Base-by-base conservation (phyloP, 108 stramenopile species). In the Discostella pseudostelligera region DNA sequence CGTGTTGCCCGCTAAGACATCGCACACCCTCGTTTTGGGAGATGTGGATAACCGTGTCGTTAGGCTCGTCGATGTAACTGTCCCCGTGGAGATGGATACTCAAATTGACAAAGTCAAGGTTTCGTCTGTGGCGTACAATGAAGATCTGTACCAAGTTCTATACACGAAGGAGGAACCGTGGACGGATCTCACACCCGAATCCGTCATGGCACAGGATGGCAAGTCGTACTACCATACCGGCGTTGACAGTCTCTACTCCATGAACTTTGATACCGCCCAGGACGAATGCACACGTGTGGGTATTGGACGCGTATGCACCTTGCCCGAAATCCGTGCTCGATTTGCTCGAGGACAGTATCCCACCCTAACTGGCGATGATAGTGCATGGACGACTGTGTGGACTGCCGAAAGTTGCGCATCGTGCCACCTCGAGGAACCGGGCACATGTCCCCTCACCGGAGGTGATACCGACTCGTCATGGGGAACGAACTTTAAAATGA, bases 41-140 rank as follows among this genome's bases (percentile, higher is more conserved):
- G 75, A 76, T 59, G 68, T 62, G 17, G 75, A 69, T 20, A 76
- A 76, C 49, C 75, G 75, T 35, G 75, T 67, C 42, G 32, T 76
- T 19, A 62, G 75, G 21, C 59, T 58, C 44, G 63, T 76, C 21
- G 75, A 76, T 45, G 75, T 76, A 37, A 69, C 75, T 20, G 22
- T 65, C 13, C 68, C 75, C 16, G 68, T 76, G 1, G 75, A 76
- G 21, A 21, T 67, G 10, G 58, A 74, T 21, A 39, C 14, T 35
- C 8, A 68, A 13, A 48, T 57, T 11, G 43, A 65, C 21, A 51
- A 8, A 6, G 75, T 76, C 37, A 39, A 47, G 21, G 68, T 76
- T 7, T 56, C 67, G 9, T 39, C 63, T 24, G 49, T 65, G 21
- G 51, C 67, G 10, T 76, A 76, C 68, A 59, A 76, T 42, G 75